A percentile compares a stretch with the other conserved stretches of the same genome.
Conservation (phyloP, 2,329 filamentous ascomycete species). For the Neurospora sp. region DNA sequence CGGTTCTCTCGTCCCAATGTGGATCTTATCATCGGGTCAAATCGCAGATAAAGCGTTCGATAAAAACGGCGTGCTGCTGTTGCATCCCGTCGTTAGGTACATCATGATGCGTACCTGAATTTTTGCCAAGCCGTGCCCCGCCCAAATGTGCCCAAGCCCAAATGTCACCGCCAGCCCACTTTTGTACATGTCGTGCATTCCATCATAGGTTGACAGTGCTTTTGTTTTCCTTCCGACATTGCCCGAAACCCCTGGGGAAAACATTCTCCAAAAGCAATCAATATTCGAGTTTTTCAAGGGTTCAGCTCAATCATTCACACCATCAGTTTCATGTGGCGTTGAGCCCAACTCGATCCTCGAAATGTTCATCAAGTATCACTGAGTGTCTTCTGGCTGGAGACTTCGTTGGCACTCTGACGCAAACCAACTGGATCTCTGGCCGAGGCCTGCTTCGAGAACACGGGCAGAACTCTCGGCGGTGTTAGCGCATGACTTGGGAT, state of each 20-base stretch:
- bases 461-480: neutral
- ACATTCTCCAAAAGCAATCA: neutral
- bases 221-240: constrained; percentile 12
- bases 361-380: neutral
- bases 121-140: neutral
- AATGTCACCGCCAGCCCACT: constrained; percentile 4
- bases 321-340: neutral
- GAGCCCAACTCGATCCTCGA: neutral
- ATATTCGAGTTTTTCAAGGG: neutral
- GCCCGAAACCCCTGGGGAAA: constrained; percentile 11
- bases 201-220: constrained; percentile 12
- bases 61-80: neutral
- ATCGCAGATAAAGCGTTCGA: neutral
- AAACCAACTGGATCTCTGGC: neutral
- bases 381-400: neutral
- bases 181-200: constrained; percentile 7
- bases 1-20: neutral
- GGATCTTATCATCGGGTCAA: neutral
- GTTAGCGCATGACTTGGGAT: constrained; percentile 2
- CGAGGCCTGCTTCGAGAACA: neutral
- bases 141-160: neutral
- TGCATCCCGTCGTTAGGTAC: neutral
- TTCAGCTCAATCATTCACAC: neutral
- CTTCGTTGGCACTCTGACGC: neutral
- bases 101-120: neutral